These are phyloP conservation scores for Cadophora sp. DNA, from an alignment of 2,329 filamentous ascomycete species.

Conservation along the genomic window DNA sequence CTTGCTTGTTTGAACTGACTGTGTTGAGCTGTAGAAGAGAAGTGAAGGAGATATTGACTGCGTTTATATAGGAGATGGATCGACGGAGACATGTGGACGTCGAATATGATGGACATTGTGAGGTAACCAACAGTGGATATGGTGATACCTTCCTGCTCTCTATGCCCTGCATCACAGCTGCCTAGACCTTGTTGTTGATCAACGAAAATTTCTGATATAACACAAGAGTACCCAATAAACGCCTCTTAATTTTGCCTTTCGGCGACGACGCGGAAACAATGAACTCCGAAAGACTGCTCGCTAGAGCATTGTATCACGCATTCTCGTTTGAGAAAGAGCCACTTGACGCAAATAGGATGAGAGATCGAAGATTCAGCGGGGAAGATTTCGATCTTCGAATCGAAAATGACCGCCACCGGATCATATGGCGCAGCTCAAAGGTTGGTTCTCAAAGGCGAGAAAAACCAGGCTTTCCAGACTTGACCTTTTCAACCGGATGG, in stretches of 20 bases:
- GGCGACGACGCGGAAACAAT: slow-evolving; percentile 9
- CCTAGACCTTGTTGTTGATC: background rate
- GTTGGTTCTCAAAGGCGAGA: background rate
- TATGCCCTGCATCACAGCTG: background rate
- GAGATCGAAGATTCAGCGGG: slow-evolving; percentile 5
- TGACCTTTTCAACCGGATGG: background rate
- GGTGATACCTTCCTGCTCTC: slow-evolving; percentile 12
- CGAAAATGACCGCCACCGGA: background rate
- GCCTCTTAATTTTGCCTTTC: background rate
- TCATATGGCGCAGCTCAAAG: background rate
- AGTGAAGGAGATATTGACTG: background rate
- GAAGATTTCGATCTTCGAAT: slow-evolving; percentile 2
- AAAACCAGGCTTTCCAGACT: background rate
- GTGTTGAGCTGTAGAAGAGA: slow-evolving; percentile 19
- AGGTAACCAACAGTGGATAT: background rate
- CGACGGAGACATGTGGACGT: background rate
- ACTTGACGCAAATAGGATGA: background rate
- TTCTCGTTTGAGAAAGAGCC: background rate
- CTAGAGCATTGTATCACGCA: slow-evolving; percentile 15
- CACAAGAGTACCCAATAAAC: slow-evolving; percentile 9
- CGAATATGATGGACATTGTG: background rate
- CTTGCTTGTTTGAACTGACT: background rate
- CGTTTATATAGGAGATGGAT: slow-evolving; percentile 20
- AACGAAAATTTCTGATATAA: background rate
- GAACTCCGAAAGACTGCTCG: background rate